Evolutionary conservation across 768 basidiomycete species (phyloP).

Genomic region (Podaxis sp.): DNA sequence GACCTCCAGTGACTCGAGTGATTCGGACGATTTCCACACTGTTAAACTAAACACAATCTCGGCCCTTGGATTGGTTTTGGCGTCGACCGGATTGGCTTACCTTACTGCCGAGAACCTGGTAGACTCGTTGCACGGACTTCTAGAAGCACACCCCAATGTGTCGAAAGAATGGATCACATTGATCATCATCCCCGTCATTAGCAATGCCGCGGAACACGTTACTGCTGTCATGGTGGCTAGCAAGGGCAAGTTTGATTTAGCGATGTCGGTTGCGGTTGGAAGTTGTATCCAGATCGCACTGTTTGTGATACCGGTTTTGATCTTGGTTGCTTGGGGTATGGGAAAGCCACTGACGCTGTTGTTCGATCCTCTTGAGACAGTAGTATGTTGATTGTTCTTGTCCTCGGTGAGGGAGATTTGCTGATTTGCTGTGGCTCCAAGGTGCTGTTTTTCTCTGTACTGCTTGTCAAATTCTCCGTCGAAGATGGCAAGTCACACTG

Average conservation of each 20-base stretch:
- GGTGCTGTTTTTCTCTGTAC: conserved; percentile 39
- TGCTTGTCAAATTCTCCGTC: conserved; percentile 43
- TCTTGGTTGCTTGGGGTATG: conserved; percentile 40
- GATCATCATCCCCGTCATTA: conserved; percentile 43
- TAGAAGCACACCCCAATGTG: conserved; percentile 35
- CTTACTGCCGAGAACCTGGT: conserved; percentile 43
- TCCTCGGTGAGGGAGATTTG: not conserved
- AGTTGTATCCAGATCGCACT: conserved; percentile 44
- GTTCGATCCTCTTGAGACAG: conserved; percentile 40
- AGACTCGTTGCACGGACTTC: conserved; percentile 38
- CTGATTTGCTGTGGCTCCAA: conserved; percentile 13
- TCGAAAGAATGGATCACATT: conserved; percentile 47
- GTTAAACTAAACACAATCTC: conserved; percentile 35
- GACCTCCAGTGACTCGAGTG: conserved; percentile 10
- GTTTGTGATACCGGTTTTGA: conserved; percentile 40
- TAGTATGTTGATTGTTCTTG: conserved; percentile 24
- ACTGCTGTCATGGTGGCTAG: conserved; percentile 43
- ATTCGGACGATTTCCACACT: conserved; percentile 22
- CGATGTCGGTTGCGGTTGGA: conserved; percentile 43
- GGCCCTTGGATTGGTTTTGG: conserved; percentile 32
- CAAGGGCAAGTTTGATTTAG: conserved; percentile 43
- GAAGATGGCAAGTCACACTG: conserved; percentile 50
- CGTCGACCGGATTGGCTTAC: conserved; percentile 38
- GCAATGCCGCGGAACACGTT: conserved; percentile 42
- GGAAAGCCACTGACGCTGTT: conserved; percentile 38